A percentile compares a stretch with the other conserved stretches of the same genome.
Conservation (phyloP, 345 rosid species). For the Melastoma malabathricum region DNA sequence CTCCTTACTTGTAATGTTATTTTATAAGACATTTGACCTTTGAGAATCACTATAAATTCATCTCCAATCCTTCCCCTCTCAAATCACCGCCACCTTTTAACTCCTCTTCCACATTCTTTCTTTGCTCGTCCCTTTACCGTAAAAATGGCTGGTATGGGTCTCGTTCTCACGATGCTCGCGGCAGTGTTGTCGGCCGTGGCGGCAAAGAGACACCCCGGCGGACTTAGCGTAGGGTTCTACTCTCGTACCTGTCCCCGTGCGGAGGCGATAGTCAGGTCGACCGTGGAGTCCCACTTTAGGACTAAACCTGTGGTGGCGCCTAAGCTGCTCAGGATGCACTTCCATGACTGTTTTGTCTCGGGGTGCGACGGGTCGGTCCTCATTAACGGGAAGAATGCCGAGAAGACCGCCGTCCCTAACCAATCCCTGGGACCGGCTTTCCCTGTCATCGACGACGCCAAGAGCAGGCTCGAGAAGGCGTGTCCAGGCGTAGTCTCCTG, state of each 20-base stretch:
- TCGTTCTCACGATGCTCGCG: too few relatives aligned
- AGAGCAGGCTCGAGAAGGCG: slow-evolving; percentile 26
- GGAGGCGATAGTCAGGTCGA: slow-evolving; percentile 31
- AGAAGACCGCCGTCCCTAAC: slow-evolving; percentile 38
- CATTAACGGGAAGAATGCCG: slow-evolving; percentile 34
- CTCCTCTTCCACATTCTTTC: too few relatives aligned
- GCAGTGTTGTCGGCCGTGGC: too few relatives aligned
- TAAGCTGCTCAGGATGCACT: slow-evolving; percentile 79
- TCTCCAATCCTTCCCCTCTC: too few relatives aligned
- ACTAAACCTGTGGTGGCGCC: slow-evolving; percentile 37
- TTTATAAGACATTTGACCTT: too few relatives aligned
- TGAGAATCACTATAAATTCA: too few relatives aligned
- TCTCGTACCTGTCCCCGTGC: slow-evolving; percentile 43
- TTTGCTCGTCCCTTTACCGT: too few relatives aligned
- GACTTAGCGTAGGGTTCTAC: slow-evolving; percentile 46
- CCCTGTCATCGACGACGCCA: slow-evolving; percentile 42
- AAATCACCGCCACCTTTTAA: too few relatives aligned
- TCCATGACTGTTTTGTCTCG: slow-evolving; percentile 72
- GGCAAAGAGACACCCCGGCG: slow-evolving; percentile 12
- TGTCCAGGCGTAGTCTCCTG: slow-evolving; percentile 52
- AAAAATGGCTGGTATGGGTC: too few relatives aligned
- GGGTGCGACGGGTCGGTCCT: slow-evolving; percentile 81
- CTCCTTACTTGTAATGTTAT: too few relatives aligned
- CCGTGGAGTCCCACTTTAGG: slow-evolving; percentile 25
- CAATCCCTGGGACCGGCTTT: slow-evolving; percentile 20